A percentile compares a stretch with the other conserved stretches of the same genome.
These are phyloP conservation scores for Ambrosiella xylebori DNA, from an alignment of 2,329 filamentous ascomycete genomes.

Conservation along the genomic window DNA sequence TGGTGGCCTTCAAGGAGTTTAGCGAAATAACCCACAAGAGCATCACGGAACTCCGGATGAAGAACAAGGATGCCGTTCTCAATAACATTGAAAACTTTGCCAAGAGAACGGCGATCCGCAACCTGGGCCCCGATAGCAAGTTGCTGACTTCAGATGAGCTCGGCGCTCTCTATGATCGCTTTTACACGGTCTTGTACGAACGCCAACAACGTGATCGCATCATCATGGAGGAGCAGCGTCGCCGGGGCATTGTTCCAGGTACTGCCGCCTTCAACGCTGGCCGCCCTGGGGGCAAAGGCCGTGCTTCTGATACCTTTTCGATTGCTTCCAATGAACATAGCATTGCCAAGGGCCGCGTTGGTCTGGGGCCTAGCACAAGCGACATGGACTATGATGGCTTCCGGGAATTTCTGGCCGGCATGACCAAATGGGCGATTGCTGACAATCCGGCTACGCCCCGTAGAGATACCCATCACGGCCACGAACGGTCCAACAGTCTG, in stretches of 20 bases:
- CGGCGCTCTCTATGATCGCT: conserved; percentile 79
- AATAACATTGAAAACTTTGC: conserved; percentile 96
- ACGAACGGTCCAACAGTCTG: conserved; percentile 38
- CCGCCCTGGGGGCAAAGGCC: conserved; percentile 16
- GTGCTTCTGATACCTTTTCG: conserved; percentile 20
- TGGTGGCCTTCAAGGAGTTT: conserved; percentile 97
- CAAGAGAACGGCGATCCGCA: conserved; percentile 89
- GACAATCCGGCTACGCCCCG: conserved; percentile 54
- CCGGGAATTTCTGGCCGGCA: conserved; percentile 76
- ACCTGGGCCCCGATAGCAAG: conserved; percentile 91
- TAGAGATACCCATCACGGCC: conserved; percentile 29
- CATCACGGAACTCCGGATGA: conserved; percentile 72
- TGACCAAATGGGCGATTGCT: conserved; percentile 83
- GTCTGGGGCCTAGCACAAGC: conserved; percentile 72
- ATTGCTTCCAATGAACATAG: conserved; percentile 15
- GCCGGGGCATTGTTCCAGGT: conserved; percentile 25
- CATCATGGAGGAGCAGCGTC: conserved; percentile 57
- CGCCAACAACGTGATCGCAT: conserved; percentile 67
- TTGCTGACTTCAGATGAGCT: conserved; percentile 71
- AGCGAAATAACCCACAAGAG: conserved; percentile 85
- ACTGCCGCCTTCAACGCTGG: conserved; percentile 21
- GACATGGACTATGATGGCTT: conserved; percentile 97
- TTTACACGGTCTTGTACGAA: conserved; percentile 84
- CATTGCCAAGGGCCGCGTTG: conserved; percentile 73
- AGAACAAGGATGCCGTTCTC: conserved; percentile 86